Base-by-base conservation (phyloP, 2,329 filamentous ascomycete species). In the Fusarium sp. region DNA sequence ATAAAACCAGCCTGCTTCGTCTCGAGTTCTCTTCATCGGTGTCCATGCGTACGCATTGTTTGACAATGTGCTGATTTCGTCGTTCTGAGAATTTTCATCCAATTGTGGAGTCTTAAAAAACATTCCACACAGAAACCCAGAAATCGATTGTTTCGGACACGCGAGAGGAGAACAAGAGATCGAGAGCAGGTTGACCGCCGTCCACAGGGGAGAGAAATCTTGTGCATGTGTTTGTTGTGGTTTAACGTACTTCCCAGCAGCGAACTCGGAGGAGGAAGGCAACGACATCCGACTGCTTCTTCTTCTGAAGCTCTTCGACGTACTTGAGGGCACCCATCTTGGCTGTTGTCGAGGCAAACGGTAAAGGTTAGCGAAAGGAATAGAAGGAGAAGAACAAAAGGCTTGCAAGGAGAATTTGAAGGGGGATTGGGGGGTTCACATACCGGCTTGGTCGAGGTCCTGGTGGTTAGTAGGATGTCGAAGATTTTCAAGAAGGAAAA, bases 261-360 rank as follows among this genome's bases (percentile, higher is more conserved):
- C 96, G 94, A 83, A 97, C 94, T 85, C 94, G 95, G 86, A 98
- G 94, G 88, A 99, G 92, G 91, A 99, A 99, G 89, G 94, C 94
- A 89, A 98, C 93, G 83, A 99, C 92, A 91, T 99, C 96, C 85
- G 94, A 97, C 92, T 99, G 96, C 94, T 99, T 99, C 94, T 97
- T 98, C 94, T 99, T 98, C 87, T 98, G 94, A 89, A 99, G 92
- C 91, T 99, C 96, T 91, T 99, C 97, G 88, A 99, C 94, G 90
- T 97, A 99, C 89, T 99, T 99, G 86, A 98, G 94, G 89, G 95
- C 95, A 93, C 96, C 96, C 96, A 98, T 98, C 90, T 95, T 89
- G 83, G 81, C 86, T 88, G 77, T 78, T 70, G 64, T 61, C 59
- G 64, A 25, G 65, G 41, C 47, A 48, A 61, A 64, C 54, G 49